Evolutionary conservation across 2,329 filamentous ascomycete genomes (phyloP), one percentile per base, ranked within the genome.

Genomic region (Fusarium irregulare): DNA sequence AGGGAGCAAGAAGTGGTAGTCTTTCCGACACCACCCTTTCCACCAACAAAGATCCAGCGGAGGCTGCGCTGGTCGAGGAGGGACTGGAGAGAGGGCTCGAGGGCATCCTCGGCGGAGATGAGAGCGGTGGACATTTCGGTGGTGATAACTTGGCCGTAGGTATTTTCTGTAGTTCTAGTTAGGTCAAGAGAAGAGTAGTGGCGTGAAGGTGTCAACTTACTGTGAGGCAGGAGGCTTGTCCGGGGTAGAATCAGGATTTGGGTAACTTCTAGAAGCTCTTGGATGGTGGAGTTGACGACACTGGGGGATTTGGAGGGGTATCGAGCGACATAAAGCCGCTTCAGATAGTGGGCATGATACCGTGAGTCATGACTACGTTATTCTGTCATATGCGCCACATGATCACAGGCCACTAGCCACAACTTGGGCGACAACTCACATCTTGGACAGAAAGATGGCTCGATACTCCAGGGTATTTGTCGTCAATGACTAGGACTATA

Each of bases 1-100:
- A 99, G 92, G 12, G 95, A 98, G 84, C 96, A 99, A 10, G 95
- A 98, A 18, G 96, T 99, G n/a, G 96, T 99, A 28, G 96, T 99
- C 86, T 99, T 99, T 80, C 96, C 96, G 47, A 99, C 96, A 79
- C 96, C 96, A 77, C 96, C 96, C 84, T 99, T 99, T 73, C 96
- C 96, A 77, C 96, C 96, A 65, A 99, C 96, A 77, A 99, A 99
- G 83, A 99, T 97, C 96, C 96, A 99, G 80, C 96, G 93, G 59
- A 99, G 90, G 34, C 93, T 91, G 82, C 94, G 93, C 82, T 99
- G 96, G 85, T 97, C 93, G 76, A 99, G 89, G 78, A 99, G 94
- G 71, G 93, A 92, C 84, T 98, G 93, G 77, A 99, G 92, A 55
- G 93, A 93, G 49, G 96, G 94, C 84, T 97, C 94, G 84, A 98